These are phyloP conservation scores for Simmondsia chinensis DNA, from an alignment of 148 eudicot species.

Conservation along the genomic window DNA sequence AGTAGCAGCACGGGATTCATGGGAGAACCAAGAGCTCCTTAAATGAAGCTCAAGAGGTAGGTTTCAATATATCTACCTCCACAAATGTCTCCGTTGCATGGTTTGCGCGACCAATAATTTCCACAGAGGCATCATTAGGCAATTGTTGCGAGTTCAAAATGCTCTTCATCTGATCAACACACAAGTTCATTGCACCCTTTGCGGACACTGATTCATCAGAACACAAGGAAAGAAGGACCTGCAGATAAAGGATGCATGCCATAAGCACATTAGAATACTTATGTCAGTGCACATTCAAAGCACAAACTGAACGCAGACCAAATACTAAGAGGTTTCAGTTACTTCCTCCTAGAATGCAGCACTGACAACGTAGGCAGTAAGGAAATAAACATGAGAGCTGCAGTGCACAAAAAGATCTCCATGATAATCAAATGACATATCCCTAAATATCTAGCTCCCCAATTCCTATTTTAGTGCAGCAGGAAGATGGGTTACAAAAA, in stretches of 20 bases:
- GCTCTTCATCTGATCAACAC: conserved; percentile 78
- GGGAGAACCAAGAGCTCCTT: too few species aligned
- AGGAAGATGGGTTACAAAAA: too few species aligned
- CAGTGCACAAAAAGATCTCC: too few species aligned
- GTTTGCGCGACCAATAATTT: conserved; percentile 85
- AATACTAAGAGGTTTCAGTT: too few species aligned
- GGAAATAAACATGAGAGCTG: too few species aligned
- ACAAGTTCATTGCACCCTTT: conserved; percentile 83
- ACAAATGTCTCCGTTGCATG: conserved; percentile 97
- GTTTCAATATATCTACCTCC: conserved; percentile 39
- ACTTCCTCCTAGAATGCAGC: too few species aligned
- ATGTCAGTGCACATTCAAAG: neutral
- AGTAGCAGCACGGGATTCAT: too few species aligned
- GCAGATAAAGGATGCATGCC: conserved; percentile 11
- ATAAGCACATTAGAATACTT: neutral
- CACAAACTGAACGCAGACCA: neutral
- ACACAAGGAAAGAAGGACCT: conserved; percentile 92
- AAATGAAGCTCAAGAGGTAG: neutral
- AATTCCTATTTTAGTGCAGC: too few species aligned
- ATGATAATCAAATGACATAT: too few species aligned
- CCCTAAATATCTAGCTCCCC: too few species aligned
- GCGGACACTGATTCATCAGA: conserved; percentile 72
- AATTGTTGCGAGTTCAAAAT: conserved; percentile 72
- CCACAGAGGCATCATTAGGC: conserved; percentile 88
- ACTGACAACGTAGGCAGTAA: too few species aligned